These are phyloP conservation scores for Picochlorum sp. DNA, from an alignment of 139 green algal genomes.

Conservation along the genomic window DNA sequence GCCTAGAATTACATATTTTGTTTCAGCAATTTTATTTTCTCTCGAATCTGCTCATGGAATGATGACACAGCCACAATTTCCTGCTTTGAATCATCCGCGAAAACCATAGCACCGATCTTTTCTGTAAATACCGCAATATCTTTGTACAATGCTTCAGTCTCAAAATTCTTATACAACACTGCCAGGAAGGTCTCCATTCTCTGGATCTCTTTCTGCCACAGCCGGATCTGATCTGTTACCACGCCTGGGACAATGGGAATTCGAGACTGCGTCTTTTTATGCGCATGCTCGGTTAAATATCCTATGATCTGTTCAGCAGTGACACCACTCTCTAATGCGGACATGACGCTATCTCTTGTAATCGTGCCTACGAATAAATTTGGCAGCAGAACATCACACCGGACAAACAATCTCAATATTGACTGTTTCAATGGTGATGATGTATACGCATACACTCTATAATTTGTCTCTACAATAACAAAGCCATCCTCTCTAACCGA, in stretches of 20 bases:
- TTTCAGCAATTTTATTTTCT: conserved; percentile 27
- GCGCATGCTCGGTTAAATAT: conserved; percentile 64
- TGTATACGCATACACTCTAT: conserved; percentile 79
- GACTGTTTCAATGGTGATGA: conserved; percentile 48
- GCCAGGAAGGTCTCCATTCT: conserved; percentile 33
- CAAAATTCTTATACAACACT: conserved; percentile 58
- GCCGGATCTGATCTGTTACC: conserved; percentile 64
- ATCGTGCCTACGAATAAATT: conserved; percentile 84
- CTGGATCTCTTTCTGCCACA: conserved; percentile 68
- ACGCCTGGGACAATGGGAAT: conserved; percentile 61
- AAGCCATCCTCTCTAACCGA: conserved; percentile 31
- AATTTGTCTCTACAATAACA: conserved; percentile 85
- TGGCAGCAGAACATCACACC: conserved; percentile 70
- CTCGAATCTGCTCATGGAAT: conserved; percentile 19
- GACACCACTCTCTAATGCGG: conserved; percentile 53
- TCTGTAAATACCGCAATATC: conserved; percentile 23
- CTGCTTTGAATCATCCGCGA: conserved; percentile 25
- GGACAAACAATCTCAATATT: conserved; percentile 65
- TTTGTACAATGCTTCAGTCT: conserved; percentile 42
- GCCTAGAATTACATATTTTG: conserved; percentile 7
- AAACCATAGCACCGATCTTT: conserved; percentile 37
- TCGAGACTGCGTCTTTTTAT: conserved; percentile 36
- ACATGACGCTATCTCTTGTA: conserved; percentile 57
- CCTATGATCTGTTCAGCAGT: conserved; percentile 50
- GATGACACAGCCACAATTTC: conserved; percentile 12